Evolutionary conservation across 345 rosid species (phyloP), one percentile per base, ranked within the genome.

Genomic region (Salix caprea): DNA sequence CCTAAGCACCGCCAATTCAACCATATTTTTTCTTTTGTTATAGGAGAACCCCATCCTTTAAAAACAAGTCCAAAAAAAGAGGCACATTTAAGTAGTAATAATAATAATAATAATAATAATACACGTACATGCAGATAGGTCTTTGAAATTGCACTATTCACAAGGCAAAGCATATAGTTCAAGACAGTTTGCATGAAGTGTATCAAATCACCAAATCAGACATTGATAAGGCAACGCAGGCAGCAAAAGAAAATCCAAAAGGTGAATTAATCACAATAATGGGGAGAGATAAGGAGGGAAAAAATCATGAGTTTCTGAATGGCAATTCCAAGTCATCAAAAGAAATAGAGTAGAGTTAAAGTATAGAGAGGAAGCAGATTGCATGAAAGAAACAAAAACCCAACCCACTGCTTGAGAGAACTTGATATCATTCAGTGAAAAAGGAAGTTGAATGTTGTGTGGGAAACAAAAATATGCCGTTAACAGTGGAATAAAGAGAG

Each of bases 11-110:
- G 98, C 99, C 88, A 96, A 82, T 83, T 96, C 99, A 62, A 93
- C 86, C 73, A 89, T 88, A 82, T 96, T 96, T 83, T 96, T 96
- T 85, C 93, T 81, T 83, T 93, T 96, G 90, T 91, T 96, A 80
- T 93, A 96, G 67, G 99, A 93, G 83, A 96, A 91, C 6, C 99
- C 99, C 91, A 96, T 91, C 90, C 99, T 96, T 78, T 48, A 67
- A 79, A 82, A 67, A 61, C 70, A 64, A 70, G 61, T 50, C 73
- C 69, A 65, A 21, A 72, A 32, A 60, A 40, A 75, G 11, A 18
- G 61, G 14, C 74, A 36, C 60, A 67, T 61, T 50, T 73, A 54
- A 72, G 62, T 77, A 73, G 36, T 78, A 9, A 28, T 28, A 28
- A 26, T 26, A 28, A 2, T 28, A 28, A 30, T 30, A 30, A 30